Percentiles rank a stretch among this genome's conserved stretches.
Conservation (phyloP, 768 basidiomycete genomes). For the Russula emetica region DNA sequence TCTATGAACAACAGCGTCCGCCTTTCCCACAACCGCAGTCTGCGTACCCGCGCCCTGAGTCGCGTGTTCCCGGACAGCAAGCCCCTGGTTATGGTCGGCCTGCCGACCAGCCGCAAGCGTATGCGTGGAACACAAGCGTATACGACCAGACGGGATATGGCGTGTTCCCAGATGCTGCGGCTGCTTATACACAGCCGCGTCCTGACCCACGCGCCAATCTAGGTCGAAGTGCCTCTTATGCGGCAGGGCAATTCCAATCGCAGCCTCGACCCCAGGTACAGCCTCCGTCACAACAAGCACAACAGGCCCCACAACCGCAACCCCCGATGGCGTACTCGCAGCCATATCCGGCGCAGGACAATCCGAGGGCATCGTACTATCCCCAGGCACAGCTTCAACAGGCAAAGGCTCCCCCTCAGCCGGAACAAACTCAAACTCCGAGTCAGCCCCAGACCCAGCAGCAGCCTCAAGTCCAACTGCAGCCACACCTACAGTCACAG, state of each 20-base stretch:
- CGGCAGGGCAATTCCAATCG: not conserved
- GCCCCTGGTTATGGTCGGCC: slow-evolving; percentile 32
- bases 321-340: slow-evolving; percentile 31
- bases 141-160: slow-evolving; percentile 47
- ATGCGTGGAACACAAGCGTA: slow-evolving; percentile 48
- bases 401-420: slow-evolving; percentile 13
- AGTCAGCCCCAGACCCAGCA: slow-evolving; percentile 32
- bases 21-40: slow-evolving; percentile 29
- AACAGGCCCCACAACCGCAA: slow-evolving; percentile 29
- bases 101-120: slow-evolving; percentile 39
- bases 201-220: slow-evolving; percentile 15
- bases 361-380: slow-evolving; percentile 27
- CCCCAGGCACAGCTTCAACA: slow-evolving; percentile 23
- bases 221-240: slow-evolving; percentile 11
- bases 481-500: not conserved
- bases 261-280: slow-evolving; percentile 35
- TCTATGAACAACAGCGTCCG: slow-evolving; percentile 49
- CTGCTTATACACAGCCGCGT: slow-evolving; percentile 32
- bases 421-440: slow-evolving; percentile 18
- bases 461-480: slow-evolving; percentile 30
- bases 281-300: slow-evolving; percentile 32
- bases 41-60: slow-evolving; percentile 35
- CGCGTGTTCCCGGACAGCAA: slow-evolving; percentile 31
- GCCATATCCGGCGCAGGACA: slow-evolving; percentile 28
- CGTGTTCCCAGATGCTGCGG: slow-evolving; percentile 36